phyloP scores from a whole-genome alignment of 2,329 filamentous ascomycete species.

The Penicillium oxalicum region DNA sequence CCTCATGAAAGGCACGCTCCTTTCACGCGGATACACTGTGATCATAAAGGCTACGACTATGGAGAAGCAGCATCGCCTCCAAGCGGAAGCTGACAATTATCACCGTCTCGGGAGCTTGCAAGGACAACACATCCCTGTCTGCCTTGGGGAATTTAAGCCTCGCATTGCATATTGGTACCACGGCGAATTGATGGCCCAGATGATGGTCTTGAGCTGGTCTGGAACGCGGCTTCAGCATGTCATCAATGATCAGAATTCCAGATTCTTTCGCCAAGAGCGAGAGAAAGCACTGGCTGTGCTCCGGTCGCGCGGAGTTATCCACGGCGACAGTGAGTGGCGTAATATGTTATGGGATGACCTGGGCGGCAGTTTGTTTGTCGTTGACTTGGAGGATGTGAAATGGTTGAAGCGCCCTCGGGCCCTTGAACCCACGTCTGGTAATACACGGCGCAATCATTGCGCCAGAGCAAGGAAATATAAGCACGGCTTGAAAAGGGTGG shows the following conservation, averaged over 20 bases:
- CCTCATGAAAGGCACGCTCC: slow-evolving; percentile 24
- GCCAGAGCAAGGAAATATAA: background rate
- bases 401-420: slow-evolving; percentile 14
- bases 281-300: slow-evolving; percentile 12
- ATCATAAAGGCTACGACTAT: slow-evolving; percentile 22
- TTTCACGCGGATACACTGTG: slow-evolving; percentile 25
- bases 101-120: slow-evolving; percentile 16
- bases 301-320: slow-evolving; percentile 11
- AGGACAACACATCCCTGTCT: slow-evolving; percentile 24
- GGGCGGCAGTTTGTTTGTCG: slow-evolving; percentile 12
- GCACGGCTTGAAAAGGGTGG: too few relatives aligned
- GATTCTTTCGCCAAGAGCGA: slow-evolving; percentile 5
- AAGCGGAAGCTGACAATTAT: slow-evolving; percentile 23
- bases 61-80: slow-evolving; percentile 16
- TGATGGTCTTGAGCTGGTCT: background rate
- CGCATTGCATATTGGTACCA: background rate
- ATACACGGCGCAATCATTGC: slow-evolving; percentile 3
- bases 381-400: slow-evolving; percentile 25
- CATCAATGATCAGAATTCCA: background rate
- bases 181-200: background rate
- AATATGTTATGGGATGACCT: slow-evolving; percentile 23
- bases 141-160: background rate
- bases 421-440: slow-evolving; percentile 14
- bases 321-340: slow-evolving; percentile 19
- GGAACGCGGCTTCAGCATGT: background rate